Conservation (phyloP, 2,329 filamentous ascomycete genomes). For the Colletotrichum orbiculare region DNA sequence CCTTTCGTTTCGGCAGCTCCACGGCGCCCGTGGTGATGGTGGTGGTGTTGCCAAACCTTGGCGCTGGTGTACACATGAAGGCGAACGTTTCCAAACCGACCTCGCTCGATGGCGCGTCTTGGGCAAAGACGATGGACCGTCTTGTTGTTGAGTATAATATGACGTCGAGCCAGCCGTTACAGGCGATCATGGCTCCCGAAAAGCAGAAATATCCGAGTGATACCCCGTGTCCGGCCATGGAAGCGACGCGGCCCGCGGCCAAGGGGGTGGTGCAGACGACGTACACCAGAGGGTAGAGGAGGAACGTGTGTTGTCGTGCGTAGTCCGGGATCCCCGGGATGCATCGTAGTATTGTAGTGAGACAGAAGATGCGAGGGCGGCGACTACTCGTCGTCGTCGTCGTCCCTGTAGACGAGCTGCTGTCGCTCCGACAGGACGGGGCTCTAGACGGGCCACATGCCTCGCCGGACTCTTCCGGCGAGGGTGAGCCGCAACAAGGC, state of each 20-base stretch:
- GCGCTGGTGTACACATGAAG: constrained; percentile 56
- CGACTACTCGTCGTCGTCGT: neutral
- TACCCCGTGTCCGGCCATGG: constrained; percentile 65
- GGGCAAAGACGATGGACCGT: constrained; percentile 61
- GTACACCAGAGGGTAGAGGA: constrained; percentile 77
- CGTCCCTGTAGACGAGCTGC: neutral
- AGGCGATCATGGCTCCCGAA: constrained; percentile 68
- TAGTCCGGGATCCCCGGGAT: constrained; percentile 36
- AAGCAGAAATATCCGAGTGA: constrained; percentile 67
- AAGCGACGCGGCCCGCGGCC: constrained; percentile 71
- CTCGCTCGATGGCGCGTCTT: constrained; percentile 49
- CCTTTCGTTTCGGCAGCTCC: constrained; percentile 15
- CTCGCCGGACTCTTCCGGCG: neutral
- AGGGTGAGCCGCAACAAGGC: neutral
- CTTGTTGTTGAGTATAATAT: constrained; percentile 64
- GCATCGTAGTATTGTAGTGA: constrained; percentile 9
- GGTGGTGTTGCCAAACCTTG: constrained; percentile 55
- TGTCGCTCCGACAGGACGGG: too few relatives aligned
- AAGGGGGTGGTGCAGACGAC: constrained; percentile 75
- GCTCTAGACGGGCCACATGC: too few relatives aligned
- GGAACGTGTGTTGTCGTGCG: constrained; percentile 63
- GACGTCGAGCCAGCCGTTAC: constrained; percentile 67
- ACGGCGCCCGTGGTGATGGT: constrained; percentile 42
- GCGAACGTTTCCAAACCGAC: constrained; percentile 64
- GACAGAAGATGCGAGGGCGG: neutral